Percentiles rank a stretch among this genome's conserved stretches.
phyloP scores from a whole-genome alignment of 1,284 basidiomycete species.

The Ustilago trichophora region DNA sequence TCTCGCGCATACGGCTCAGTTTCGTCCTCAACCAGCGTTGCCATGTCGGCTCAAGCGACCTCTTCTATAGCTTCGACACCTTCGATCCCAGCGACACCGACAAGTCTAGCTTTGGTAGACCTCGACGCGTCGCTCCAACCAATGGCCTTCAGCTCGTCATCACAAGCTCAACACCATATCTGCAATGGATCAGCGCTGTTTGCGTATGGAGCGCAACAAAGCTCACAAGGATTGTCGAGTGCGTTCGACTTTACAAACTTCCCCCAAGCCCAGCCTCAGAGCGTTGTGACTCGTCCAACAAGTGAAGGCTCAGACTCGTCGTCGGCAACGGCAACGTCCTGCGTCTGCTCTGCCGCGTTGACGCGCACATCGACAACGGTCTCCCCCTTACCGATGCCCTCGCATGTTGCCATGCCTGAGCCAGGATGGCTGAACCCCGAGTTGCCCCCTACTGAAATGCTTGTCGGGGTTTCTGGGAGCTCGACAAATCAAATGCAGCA shows the following conservation, averaged over 20 bases:
- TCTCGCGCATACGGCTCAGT: not conserved
- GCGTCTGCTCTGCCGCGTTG: constrained; percentile 6
- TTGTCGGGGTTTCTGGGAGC: not conserved
- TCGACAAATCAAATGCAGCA: not conserved
- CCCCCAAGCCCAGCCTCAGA: constrained; percentile 1
- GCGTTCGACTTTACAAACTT: constrained; percentile 14
- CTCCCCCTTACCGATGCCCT: not conserved
- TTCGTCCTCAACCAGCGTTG: no score
- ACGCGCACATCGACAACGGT: not conserved
- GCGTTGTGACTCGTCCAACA: not conserved
- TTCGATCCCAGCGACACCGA: constrained; percentile 15
- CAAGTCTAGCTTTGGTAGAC: constrained; percentile 1
- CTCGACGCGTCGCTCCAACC: not conserved
- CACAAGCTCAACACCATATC: not conserved
- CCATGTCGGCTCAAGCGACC: not conserved
- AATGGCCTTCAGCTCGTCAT: not conserved
- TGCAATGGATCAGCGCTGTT: not conserved
- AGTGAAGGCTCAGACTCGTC: not conserved
- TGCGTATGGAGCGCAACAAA: not conserved
- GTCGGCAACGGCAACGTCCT: not conserved
- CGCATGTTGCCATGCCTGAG: constrained; percentile 6
- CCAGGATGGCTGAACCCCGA: constrained; percentile 21
- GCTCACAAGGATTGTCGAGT: constrained; percentile 2
- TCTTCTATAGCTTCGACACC: constrained; percentile 9
- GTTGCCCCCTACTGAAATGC: not conserved